phyloP scores from a whole-genome alignment of 768 basidiomycete genomes.

The Collybia mongolica region DNA sequence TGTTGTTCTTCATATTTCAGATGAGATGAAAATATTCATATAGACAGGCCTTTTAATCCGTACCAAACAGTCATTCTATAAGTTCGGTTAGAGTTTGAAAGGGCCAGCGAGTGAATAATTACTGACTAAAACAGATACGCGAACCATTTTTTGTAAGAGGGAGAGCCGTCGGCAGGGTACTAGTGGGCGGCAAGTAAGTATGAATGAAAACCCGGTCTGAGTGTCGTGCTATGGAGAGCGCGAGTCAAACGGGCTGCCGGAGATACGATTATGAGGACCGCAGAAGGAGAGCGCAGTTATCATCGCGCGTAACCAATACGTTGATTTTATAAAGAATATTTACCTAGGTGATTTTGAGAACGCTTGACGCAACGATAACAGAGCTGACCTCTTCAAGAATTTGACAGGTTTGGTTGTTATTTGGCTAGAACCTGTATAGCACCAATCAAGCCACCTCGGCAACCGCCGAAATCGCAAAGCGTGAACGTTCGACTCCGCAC shows the following conservation, averaged over 20 bases:
- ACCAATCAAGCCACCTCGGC: conserved; percentile 40
- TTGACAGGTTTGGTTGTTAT: conserved; percentile 21
- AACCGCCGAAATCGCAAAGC: conserved; percentile 20
- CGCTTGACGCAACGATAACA: conserved; percentile 10
- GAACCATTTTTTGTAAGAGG: conserved; percentile 65
- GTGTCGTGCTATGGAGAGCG: conserved; percentile 81
- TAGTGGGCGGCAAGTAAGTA: conserved; percentile 30
- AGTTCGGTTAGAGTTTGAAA: neutral
- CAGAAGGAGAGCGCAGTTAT: conserved; percentile 12
- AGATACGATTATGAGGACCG: conserved; percentile 9
- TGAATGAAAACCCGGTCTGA: conserved; percentile 65
- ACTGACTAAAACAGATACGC: conserved; percentile 85
- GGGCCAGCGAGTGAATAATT: neutral
- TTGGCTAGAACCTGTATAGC: conserved; percentile 31
- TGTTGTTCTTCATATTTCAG: conserved; percentile 71
- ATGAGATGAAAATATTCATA: neutral
- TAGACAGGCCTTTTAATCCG: neutral
- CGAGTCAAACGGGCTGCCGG: conserved; percentile 70
- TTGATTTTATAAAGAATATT: conserved; percentile 24
- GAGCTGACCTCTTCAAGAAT: conserved; percentile 3
- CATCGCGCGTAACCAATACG: conserved; percentile 20
- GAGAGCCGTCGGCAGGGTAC: conserved; percentile 11
- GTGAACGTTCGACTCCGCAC: too few species aligned
- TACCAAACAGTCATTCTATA: conserved; percentile 47
- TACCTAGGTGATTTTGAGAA: conserved; percentile 40